Evolutionary conservation across 108 stramenopile genomes (phyloP).

Genomic region (Cyclostephanos tholiformis): DNA sequence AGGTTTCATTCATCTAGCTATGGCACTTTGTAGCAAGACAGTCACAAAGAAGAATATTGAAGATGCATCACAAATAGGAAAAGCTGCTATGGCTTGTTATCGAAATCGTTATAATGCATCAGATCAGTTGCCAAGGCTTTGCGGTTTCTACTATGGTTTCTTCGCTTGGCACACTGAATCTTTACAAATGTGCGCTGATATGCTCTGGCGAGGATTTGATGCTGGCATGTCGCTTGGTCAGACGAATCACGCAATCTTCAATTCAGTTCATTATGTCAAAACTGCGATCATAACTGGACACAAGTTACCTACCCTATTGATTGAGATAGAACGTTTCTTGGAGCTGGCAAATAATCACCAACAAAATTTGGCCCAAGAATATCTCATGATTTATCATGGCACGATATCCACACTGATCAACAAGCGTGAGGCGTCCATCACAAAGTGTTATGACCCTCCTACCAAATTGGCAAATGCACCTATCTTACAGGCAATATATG

Average conservation of each 20-base stretch:
- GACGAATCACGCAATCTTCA: constrained; percentile 8
- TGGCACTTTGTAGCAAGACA: constrained; percentile 7
- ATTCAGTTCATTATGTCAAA: constrained; percentile 4
- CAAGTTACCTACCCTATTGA: constrained; percentile 15
- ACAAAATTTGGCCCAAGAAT: too few species aligned
- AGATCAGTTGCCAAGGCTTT: constrained; percentile 9
- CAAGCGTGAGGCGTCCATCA: too few species aligned
- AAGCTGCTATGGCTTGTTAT: constrained; percentile 9
- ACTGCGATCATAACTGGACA: constrained; percentile 13
- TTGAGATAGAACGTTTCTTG: constrained; percentile 12
- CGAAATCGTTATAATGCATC: constrained; percentile 4
- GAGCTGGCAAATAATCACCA: too few species aligned
- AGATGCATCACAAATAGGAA: constrained; percentile 21
- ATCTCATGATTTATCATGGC: too few species aligned
- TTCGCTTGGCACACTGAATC: constrained; percentile 19
- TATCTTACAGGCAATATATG: not conserved
- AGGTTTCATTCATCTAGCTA: constrained; percentile 18
- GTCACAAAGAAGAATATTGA: not conserved
- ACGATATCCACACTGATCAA: too few species aligned
- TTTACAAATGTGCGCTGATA: constrained; percentile 25
- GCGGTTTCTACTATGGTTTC: constrained; percentile 20
- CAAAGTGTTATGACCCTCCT: too few species aligned
- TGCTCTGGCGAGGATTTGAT: constrained; percentile 9
- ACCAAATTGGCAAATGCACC: too few species aligned
- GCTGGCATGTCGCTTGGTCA: constrained; percentile 24